Evolutionary conservation across 2,329 filamentous ascomycete genomes (phyloP).

Genomic region (Colletotrichum scovillei): DNA sequence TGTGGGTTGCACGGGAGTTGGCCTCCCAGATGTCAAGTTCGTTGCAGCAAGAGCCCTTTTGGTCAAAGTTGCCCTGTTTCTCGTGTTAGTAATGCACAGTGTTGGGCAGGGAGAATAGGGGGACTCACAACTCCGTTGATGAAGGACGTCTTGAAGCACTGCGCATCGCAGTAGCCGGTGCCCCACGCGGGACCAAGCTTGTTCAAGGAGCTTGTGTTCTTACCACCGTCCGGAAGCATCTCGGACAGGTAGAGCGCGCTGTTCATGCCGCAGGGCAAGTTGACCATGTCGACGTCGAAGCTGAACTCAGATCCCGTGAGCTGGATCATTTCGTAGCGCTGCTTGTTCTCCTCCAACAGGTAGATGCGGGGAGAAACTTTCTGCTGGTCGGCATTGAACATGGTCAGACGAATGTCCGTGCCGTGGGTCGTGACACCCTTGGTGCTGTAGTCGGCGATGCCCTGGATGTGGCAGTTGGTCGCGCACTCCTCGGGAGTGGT

Average conservation of each 20-base stretch:
- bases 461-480: constrained; percentile 62
- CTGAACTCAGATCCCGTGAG: constrained; percentile 71
- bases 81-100: constrained; percentile 37
- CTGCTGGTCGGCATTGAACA: constrained; percentile 39
- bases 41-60: constrained; percentile 71
- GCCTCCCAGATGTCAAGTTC: constrained; percentile 78
- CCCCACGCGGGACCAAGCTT: constrained; percentile 69
- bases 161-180: constrained; percentile 70
- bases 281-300: constrained; percentile 74
- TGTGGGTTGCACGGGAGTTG: constrained; percentile 67
- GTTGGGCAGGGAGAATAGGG: constrained; percentile 45
- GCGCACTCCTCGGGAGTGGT: constrained; percentile 58
- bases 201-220: constrained; percentile 59
- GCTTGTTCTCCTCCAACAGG: constrained; percentile 62
- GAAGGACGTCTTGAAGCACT: constrained; percentile 60
- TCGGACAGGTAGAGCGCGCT: constrained; percentile 72
- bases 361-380: constrained; percentile 60
- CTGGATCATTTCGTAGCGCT: constrained; percentile 68
- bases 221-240: constrained; percentile 72
- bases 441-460: constrained; percentile 55
- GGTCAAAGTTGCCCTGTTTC: constrained; percentile 63
- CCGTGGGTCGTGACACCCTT: constrained; percentile 43
- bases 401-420: constrained; percentile 41
- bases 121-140: constrained; percentile 55
- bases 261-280: constrained; percentile 73